phyloP scores from a whole-genome alignment of 177 flowering plant species.

The Vitis hybrid region DNA sequence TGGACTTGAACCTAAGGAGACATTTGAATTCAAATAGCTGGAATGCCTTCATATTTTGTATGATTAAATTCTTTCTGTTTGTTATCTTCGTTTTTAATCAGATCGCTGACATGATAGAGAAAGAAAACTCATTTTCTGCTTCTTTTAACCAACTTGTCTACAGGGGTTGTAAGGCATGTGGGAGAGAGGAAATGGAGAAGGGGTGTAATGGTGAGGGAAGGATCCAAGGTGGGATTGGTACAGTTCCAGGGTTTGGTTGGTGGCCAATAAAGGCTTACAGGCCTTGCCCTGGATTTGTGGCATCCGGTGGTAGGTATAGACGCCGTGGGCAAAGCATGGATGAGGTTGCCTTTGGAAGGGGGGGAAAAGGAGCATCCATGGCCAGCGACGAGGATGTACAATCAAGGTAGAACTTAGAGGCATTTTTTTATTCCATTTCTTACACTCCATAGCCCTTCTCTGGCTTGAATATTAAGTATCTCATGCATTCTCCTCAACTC shows the following conservation, averaged over 20 bases:
- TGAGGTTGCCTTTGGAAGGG: constrained; percentile 79
- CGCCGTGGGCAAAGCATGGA: constrained; percentile 95
- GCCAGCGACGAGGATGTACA: constrained; percentile 21
- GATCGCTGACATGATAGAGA: constrained; percentile 6
- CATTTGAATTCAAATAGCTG: background rate
- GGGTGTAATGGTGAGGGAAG: constrained; percentile 98
- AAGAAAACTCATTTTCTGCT: background rate
- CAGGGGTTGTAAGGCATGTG: constrained; percentile 85
- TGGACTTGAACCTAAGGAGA: background rate
- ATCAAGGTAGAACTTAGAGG: constrained; percentile 43
- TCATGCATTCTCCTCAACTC: background rate
- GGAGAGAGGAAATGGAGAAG: constrained; percentile 71
- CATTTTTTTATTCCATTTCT: background rate
- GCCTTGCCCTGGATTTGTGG: constrained; percentile 90
- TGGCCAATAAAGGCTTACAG: constrained; percentile 98
- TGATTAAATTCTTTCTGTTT: background rate
- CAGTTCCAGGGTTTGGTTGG: constrained; percentile 97
- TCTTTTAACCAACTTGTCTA: background rate
- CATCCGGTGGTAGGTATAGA: constrained; percentile 85
- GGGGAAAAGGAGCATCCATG: constrained; percentile 22
- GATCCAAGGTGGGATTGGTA: constrained; percentile 97
- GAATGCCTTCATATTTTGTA: background rate
- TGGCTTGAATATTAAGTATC: background rate
- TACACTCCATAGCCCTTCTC: background rate
- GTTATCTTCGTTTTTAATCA: background rate